These are phyloP conservation scores for Nannochloropsis granulata DNA, from an alignment of 108 stramenopile genomes.

Conservation along the genomic window DNA sequence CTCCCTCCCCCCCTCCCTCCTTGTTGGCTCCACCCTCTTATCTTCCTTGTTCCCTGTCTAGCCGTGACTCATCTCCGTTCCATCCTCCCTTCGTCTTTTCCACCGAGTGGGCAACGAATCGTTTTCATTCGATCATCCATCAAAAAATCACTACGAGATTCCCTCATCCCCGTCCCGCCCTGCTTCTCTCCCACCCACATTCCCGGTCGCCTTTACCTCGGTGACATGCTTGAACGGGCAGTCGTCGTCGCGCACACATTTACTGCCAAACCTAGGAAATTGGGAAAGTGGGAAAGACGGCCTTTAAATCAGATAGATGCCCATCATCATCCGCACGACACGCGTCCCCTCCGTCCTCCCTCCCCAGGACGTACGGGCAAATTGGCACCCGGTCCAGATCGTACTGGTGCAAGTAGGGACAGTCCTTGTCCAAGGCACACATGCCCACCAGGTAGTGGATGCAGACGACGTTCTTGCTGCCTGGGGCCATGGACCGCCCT, in stretches of 20 bases:
- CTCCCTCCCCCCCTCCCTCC: too few relatives aligned
- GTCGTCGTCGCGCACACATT: constrained; percentile 30
- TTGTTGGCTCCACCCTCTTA: background rate
- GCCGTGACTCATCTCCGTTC: background rate
- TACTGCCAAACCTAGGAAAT: background rate
- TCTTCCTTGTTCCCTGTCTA: background rate
- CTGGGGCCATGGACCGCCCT: background rate
- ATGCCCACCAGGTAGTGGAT: background rate
- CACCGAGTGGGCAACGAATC: background rate
- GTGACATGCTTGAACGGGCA: constrained; percentile 69
- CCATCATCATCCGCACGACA: background rate
- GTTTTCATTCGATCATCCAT: background rate
- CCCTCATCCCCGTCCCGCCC: background rate
- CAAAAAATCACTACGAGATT: background rate
- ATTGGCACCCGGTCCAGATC: background rate
- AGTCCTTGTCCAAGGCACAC: background rate
- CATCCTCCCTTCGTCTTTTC: background rate
- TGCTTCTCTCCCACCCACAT: background rate
- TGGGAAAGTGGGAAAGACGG: background rate
- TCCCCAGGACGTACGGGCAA: background rate
- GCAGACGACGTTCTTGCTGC: background rate
- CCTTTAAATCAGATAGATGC: background rate
- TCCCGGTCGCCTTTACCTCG: background rate
- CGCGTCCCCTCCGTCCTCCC: background rate
- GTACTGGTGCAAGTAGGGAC: background rate